These are phyloP conservation scores for Fagopyrum tataricum DNA, from an alignment of 148 eudicot species.

Conservation along the genomic window DNA sequence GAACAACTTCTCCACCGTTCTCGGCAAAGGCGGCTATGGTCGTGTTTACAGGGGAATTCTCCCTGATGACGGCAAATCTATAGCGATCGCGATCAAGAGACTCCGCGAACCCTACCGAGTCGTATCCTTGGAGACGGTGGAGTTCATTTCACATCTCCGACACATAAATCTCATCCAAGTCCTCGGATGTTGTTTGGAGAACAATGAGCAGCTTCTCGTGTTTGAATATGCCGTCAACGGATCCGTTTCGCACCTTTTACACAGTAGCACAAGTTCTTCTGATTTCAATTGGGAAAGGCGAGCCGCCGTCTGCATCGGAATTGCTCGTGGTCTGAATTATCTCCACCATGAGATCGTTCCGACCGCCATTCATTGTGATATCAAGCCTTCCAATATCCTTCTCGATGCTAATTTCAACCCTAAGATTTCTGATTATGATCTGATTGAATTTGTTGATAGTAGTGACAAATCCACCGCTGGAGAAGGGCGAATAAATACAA, in stretches of 20 bases:
- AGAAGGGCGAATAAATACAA: background rate
- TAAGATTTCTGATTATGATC: background rate
- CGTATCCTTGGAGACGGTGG: background rate
- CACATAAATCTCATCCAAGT: background rate
- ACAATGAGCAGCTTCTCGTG: background rate
- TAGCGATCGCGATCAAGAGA: background rate
- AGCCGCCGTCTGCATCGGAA: background rate
- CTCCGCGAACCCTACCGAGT: background rate
- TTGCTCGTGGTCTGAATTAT: background rate
- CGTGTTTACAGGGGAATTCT: background rate
- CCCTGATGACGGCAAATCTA: background rate
- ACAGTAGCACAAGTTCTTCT: background rate
- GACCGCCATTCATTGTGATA: background rate
- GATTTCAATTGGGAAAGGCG: background rate
- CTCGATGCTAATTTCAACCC: background rate
- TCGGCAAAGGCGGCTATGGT: background rate
- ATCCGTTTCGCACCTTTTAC: background rate
- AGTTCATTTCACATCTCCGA: background rate
- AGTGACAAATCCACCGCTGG: background rate
- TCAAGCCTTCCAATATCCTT: background rate
- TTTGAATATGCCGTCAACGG: background rate
- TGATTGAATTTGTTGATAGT: background rate
- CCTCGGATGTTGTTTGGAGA: background rate
- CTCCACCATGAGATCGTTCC: background rate
- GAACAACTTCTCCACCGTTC: conserved; percentile 1